A percentile compares a stretch with the other conserved stretches of the same genome.
Conservation (phyloP, 2,329 filamentous ascomycete species). For the Cladosporium colombiae region DNA sequence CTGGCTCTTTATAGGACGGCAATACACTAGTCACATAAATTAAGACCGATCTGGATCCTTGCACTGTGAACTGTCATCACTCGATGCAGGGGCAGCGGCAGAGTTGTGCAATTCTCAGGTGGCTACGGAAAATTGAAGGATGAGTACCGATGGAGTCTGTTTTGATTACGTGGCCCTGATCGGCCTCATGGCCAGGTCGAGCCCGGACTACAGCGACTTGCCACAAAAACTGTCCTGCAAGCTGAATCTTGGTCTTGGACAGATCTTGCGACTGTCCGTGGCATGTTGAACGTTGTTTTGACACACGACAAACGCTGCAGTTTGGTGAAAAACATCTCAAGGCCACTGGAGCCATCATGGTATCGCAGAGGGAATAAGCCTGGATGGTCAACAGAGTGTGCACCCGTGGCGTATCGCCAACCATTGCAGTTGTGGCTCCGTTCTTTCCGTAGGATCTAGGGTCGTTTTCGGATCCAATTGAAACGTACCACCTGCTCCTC, state of each 20-base stretch:
- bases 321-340: not conserved
- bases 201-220: not conserved
- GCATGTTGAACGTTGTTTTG: not conserved
- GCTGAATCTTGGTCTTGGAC: not conserved
- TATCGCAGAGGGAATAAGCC: not conserved
- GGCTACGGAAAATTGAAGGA: not conserved
- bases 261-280: not conserved
- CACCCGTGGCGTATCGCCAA: not conserved
- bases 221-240: not conserved
- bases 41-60: not conserved
- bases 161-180: conserved; percentile 2
- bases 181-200: not conserved
- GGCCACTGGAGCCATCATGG: not conserved
- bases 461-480: not conserved
- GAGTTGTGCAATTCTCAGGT: not conserved
- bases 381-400: not conserved
- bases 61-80: not conserved
- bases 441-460: not conserved
- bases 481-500: not conserved
- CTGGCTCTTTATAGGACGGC: not conserved
- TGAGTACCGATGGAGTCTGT: not conserved
- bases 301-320: not conserved
- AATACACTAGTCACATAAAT: not conserved
- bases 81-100: not conserved
- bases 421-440: not conserved